Conservation (phyloP, 345 rosid genomes). For the Passiflora organensis region DNA sequence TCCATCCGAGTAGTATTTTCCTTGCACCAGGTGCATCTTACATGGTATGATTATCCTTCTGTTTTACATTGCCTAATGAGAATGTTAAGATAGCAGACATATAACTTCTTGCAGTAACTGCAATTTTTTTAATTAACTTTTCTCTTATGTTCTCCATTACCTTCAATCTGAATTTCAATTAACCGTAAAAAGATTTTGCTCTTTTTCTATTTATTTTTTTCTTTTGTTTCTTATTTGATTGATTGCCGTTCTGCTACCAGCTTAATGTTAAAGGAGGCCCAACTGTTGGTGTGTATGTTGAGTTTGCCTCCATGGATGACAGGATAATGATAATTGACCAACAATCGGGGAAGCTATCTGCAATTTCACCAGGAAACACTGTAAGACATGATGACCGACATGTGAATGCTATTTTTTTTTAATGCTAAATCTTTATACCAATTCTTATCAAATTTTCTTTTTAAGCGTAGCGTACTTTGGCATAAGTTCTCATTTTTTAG, state of each 20-base stretch:
- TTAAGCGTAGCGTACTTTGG: no score
- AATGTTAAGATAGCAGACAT: no score
- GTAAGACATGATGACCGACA: conserved; percentile 35
- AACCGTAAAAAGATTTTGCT: no score
- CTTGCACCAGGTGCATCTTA: conserved; percentile 88
- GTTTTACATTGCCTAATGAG: conserved; percentile 1
- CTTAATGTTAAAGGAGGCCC: conserved; percentile 83
- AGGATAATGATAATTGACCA: conserved; percentile 50
- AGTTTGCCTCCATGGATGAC: conserved; percentile 54
- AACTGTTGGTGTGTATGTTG: conserved; percentile 57
- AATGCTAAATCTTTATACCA: no score
- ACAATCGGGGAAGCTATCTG: conserved; percentile 58
- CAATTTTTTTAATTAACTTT: background rate
- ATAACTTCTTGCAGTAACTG: conserved; percentile 1
- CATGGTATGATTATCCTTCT: conserved; percentile 45
- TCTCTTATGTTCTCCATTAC: background rate
- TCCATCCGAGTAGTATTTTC: conserved; percentile 67
- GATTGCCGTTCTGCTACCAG: conserved; percentile 27
- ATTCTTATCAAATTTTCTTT: no score
- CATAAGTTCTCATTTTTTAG: no score
- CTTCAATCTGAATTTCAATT: no score
- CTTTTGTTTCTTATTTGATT: conserved; percentile 11
- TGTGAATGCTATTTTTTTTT: no score
- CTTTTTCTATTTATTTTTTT: conserved; percentile 3
- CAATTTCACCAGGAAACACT: conserved; percentile 79